These are phyloP conservation scores for Gonapodya sp. DNA, from an alignment of 192 early-diverging fungal genomes.

Conservation along the genomic window DNA sequence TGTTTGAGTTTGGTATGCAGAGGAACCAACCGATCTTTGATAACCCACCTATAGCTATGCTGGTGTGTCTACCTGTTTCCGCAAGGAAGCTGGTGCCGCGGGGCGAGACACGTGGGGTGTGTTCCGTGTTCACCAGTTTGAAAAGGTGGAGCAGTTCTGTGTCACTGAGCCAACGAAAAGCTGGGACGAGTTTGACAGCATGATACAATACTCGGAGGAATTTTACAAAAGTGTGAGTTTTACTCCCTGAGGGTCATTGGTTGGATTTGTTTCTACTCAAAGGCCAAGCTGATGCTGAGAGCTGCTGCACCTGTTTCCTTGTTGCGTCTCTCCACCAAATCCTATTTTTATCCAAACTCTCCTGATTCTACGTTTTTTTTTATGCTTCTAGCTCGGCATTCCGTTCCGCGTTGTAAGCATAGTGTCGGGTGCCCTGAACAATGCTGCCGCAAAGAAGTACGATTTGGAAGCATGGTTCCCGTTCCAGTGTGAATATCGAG, in stretches of 20 bases:
- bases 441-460: constrained; percentile 98
- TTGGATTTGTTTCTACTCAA: neutral
- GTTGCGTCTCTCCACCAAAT: neutral
- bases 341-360: too few relatives aligned
- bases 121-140: constrained; percentile 99
- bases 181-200: constrained; percentile 97
- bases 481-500: constrained; percentile 94
- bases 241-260: neutral
- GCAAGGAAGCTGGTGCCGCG: constrained; percentile 97
- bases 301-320: too few relatives aligned
- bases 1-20: too few relatives aligned
- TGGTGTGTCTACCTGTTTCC: constrained; percentile 97
- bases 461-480: constrained; percentile 99
- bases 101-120: constrained; percentile 98
- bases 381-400: constrained; percentile 81
- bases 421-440: constrained; percentile 95
- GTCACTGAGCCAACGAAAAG: constrained; percentile 93
- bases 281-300: too few relatives aligned
- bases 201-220: constrained; percentile 82
- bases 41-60: constrained; percentile 49
- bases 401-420: constrained; percentile 93
- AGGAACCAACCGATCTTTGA: neutral
- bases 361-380: too few relatives aligned
- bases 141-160: constrained; percentile 99
- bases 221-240: constrained; percentile 70